Evolutionary conservation across 345 rosid genomes (phyloP).

Genomic region (Boechera retrofracta): DNA sequence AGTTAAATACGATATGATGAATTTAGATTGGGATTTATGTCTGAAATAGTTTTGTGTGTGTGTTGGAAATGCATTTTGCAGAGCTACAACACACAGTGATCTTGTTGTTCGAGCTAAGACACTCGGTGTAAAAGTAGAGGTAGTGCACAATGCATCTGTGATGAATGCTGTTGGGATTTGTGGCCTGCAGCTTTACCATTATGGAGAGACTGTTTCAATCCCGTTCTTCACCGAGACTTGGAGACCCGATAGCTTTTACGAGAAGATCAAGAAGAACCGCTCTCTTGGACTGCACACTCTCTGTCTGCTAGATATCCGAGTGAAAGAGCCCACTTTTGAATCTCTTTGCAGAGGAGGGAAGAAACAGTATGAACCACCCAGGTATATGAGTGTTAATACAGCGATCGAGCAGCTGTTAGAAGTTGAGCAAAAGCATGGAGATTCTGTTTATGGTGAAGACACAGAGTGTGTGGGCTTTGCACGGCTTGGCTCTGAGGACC

Average conservation of each 20-base stretch:
- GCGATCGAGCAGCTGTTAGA: slow-evolving; percentile 94
- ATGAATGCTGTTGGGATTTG: slow-evolving; percentile 95
- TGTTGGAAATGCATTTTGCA: slow-evolving; percentile 32
- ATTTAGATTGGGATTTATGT: not conserved
- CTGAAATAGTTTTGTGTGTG: not conserved
- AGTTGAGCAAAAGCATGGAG: slow-evolving; percentile 66
- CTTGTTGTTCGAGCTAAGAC: slow-evolving; percentile 92
- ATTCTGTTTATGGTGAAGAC: slow-evolving; percentile 67
- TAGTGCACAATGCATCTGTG: slow-evolving; percentile 88
- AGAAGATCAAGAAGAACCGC: slow-evolving; percentile 70
- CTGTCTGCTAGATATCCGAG: slow-evolving; percentile 88
- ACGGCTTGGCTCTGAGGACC: slow-evolving; percentile 83
- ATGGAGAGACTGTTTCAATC: slow-evolving; percentile 89
- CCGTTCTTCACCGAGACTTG: slow-evolving; percentile 88
- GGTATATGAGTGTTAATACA: slow-evolving; percentile 82
- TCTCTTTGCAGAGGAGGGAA: slow-evolving; percentile 94
- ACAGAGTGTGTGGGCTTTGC: slow-evolving; percentile 83
- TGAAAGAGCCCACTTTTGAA: slow-evolving; percentile 91
- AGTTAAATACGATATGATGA: not conserved
- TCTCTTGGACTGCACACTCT: slow-evolving; percentile 84
- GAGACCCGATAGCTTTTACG: slow-evolving; percentile 95
- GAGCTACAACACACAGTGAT: slow-evolving; percentile 94
- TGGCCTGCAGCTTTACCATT: slow-evolving; percentile 89
- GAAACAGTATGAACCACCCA: slow-evolving; percentile 85
- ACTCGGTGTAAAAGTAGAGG: slow-evolving; percentile 71